Base-by-base conservation (phyloP, 2,329 filamentous ascomycete genomes). In the Clarireedia hainanense region DNA sequence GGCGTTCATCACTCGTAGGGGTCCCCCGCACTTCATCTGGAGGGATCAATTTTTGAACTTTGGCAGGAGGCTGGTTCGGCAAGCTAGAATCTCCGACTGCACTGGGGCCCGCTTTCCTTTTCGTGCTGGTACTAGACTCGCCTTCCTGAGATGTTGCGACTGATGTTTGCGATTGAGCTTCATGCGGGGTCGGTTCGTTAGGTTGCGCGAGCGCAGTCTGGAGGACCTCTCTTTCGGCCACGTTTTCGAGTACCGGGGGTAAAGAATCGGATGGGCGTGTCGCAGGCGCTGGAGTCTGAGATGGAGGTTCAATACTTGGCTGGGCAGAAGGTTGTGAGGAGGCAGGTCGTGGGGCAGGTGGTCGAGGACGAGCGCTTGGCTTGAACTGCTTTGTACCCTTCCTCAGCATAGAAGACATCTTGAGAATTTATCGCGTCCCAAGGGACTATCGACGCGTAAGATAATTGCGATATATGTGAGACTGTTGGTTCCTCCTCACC, bases 351-450 rank as follows among this genome's bases (percentile, higher is more conserved):
- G 75, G 74, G 59, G 76, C 73, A 57, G 78, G 76, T 66, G 61
- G 62, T 56, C 84, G 80, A 61, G 76, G 69, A 34, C 80, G 81
- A 61, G 80, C 80, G 73, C 87, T 89, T 46, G 86, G 86, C 69
- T 87, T 61, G 73, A 90, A 89, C 2, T 52, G 52, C 49, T 65
- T 67, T 24, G 23, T 50, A 27, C 54, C 54, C 47, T 56, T 56
- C 14, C 49, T 56, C 7, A 56, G 23, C 54, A 56, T 56, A 23
- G 54, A 56, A 52, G 48, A 52, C 54, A 56, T 56, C 50, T 52
- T 52, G 55, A 43, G 42, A 27, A 26, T 17, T 54, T 45, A 43
- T 48, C 23, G n/a, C 27, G 20, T 36, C 24, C 52, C 30, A 12
- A 34, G 30, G 30, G 30, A 34, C 30, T 34, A 34, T 34, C 30